Base-by-base conservation (phyloP, 306 rosid genomes). In the Abrus precatorius region DNA sequence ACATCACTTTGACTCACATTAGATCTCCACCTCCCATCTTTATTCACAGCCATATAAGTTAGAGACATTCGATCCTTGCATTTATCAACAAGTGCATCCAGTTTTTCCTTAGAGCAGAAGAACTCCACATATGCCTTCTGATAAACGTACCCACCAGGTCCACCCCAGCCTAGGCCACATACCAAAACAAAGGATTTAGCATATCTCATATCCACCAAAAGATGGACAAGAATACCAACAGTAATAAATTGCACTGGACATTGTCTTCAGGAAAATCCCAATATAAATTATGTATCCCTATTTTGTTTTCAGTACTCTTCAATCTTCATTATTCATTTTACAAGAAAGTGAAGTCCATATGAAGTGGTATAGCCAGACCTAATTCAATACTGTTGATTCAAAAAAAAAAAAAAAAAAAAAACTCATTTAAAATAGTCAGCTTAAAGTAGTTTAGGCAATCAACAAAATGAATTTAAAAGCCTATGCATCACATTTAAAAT, bases 41-140 rank as follows among this genome's bases (percentile, higher is more conserved):
- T 95, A 81, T 89, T 91, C 79, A 93, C 93, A 20, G 99, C 96
- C 93, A 93, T 91, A 71, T 88, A 95, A 72, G 99, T 90, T 12
- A 95, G 80, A 78, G 85, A 90, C 75, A 92, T 80, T 68, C 88
- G 75, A 64, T 47, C 88, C 93, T 86, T 89, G 94, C 90, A 88
- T 75, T 95, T 90, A 48, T 82, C 83, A 75, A 93, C 77, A 74
- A 95, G 86, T 45, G 85, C 81, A 61, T 93, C 86, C 84, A 95
- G 82, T 87, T 85, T 88, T 76, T 91, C 98, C 88, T 85, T 89
- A 0, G 97, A 91, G 88, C 98, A 95, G 89, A 93, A 95, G 61
- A 93, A 95, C 85, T 95, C 99, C n/a, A 95, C 73, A 74, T 95
- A 95, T 64, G 99, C 96, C 90, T 95, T 95, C 82, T 95, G 99